Percentiles rank a stretch among this genome's conserved stretches.
These are phyloP conservation scores for Kwoniella dejecticola DNA, from an alignment of 768 basidiomycete species.

Conservation along the genomic window DNA sequence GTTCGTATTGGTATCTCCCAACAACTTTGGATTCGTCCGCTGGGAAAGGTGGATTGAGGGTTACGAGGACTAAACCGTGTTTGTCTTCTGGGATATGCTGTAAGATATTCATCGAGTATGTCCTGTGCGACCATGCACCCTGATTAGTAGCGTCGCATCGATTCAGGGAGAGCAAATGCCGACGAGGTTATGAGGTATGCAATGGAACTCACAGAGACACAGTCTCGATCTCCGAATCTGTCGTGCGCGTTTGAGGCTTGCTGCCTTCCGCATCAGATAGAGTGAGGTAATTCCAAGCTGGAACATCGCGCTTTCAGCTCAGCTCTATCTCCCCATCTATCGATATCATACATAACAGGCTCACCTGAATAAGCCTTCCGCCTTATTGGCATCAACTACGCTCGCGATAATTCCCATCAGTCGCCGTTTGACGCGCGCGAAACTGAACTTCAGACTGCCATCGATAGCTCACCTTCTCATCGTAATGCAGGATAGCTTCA, in stretches of 20 bases:
- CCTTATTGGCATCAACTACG: slow-evolving; percentile 68
- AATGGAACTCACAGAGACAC: slow-evolving; percentile 64
- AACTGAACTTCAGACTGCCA: not conserved
- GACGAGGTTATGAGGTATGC: too few species aligned
- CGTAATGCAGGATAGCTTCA: slow-evolving; percentile 68
- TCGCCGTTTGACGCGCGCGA: not conserved
- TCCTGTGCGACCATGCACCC: too few species aligned
- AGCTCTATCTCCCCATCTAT: too few species aligned
- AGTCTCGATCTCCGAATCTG: slow-evolving; percentile 61
- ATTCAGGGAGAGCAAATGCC: too few species aligned
- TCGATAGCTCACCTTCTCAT: slow-evolving; percentile 56
- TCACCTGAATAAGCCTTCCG: slow-evolving; percentile 66
- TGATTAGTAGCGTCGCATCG: too few species aligned
- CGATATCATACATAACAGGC: too few species aligned
- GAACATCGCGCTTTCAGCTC: not conserved
- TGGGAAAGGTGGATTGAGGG: slow-evolving; percentile 71
- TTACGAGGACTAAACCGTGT: slow-evolving; percentile 69
- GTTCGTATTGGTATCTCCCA: slow-evolving; percentile 67
- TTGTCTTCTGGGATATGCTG: slow-evolving; percentile 65
- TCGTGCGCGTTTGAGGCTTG: slow-evolving; percentile 21
- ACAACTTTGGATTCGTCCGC: slow-evolving; percentile 60
- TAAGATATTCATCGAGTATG: slow-evolving; percentile 75
- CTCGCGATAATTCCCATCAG: too few species aligned
- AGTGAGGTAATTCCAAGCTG: slow-evolving; percentile 75
- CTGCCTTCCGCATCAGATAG: slow-evolving; percentile 55